Evolutionary conservation across 139 green algal species (phyloP).

Genomic region (Chlamydomonas sphaeroides): DNA sequence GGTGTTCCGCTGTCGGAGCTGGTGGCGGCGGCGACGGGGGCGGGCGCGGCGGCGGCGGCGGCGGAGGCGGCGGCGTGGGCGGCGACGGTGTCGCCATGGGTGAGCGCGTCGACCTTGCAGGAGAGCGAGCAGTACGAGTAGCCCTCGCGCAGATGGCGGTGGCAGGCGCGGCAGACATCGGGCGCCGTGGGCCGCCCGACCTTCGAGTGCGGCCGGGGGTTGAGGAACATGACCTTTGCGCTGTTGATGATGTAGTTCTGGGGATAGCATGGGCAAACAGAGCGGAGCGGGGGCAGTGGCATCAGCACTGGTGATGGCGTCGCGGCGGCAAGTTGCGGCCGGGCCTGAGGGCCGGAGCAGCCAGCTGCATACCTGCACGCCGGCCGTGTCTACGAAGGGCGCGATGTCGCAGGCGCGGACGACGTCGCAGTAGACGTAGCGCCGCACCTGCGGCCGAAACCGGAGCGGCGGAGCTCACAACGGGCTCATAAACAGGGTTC

Average conservation of each 20-base stretch:
- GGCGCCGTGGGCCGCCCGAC: slow-evolving; percentile 5
- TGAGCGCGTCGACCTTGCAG: slow-evolving; percentile 51
- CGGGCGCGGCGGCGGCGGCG: neutral
- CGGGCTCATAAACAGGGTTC: too few relatives aligned
- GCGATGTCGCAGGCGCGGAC: slow-evolving; percentile 61
- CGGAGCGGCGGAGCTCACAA: too few relatives aligned
- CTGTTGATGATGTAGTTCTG: slow-evolving; percentile 79
- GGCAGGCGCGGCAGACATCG: slow-evolving; percentile 55
- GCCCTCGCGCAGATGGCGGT: slow-evolving; percentile 55
- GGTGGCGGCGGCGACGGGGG: neutral
- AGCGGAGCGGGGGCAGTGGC: neutral
- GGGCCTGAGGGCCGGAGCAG: too few relatives aligned
- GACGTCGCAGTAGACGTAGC: slow-evolving; percentile 73
- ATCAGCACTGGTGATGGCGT: too few relatives aligned
- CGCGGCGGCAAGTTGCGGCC: too few relatives aligned
- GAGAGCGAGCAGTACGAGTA: slow-evolving; percentile 58
- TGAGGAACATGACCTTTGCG: slow-evolving; percentile 73
- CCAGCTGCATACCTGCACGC: slow-evolving; percentile 68
- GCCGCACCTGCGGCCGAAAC: slow-evolving; percentile 61
- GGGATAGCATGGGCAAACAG: too few relatives aligned
- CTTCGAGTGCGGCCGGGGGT: slow-evolving; percentile 57
- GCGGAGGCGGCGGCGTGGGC: neutral
- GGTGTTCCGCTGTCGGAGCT: too few relatives aligned
- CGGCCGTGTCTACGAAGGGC: slow-evolving; percentile 52
- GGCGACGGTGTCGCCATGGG: neutral